These are phyloP conservation scores for Pouteria glomerata DNA, from an alignment of 148 eudicot genomes.

Conservation along the genomic window DNA sequence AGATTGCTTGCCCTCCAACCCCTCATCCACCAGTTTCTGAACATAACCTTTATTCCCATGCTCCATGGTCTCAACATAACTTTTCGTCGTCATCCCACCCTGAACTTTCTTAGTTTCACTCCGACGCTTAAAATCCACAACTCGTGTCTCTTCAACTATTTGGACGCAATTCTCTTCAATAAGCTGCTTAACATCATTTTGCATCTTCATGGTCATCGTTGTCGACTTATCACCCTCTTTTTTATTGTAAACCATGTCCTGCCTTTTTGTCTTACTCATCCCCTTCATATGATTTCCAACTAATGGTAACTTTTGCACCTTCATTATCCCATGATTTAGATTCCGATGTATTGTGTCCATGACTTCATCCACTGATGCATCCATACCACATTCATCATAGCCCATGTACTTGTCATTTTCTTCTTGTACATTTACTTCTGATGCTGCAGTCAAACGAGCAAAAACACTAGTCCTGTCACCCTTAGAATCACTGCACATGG, in stretches of 20 bases:
- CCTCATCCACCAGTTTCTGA: slow-evolving; percentile 12
- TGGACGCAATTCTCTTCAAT: slow-evolving; percentile 6
- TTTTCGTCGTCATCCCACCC: slow-evolving; percentile 1
- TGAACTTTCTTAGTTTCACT: slow-evolving; percentile 19
- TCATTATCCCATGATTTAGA: slow-evolving; percentile 4
- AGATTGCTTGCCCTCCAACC: neutral
- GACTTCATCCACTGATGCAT: slow-evolving; percentile 36
- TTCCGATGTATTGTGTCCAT: slow-evolving; percentile 19
- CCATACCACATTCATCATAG: slow-evolving; percentile 9
- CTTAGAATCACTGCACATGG: neutral
- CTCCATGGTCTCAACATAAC: slow-evolving; percentile 1
- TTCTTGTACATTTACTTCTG: neutral
- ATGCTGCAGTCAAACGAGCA: slow-evolving; percentile 28
- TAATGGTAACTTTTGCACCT: slow-evolving; percentile 4
- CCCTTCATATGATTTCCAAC: neutral
- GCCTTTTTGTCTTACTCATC: slow-evolving; percentile 12
- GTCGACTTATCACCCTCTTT: slow-evolving; percentile 5
- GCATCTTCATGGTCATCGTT: neutral
- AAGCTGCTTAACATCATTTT: slow-evolving; percentile 3
- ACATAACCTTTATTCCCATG: slow-evolving; percentile 3
- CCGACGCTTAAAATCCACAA: slow-evolving; percentile 38
- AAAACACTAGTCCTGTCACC: slow-evolving; percentile 35
- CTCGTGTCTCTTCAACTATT: slow-evolving; percentile 26
- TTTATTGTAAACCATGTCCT: neutral
- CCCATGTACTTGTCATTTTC: neutral